phyloP scores from a whole-genome alignment of 805 yeast species.

The Candida vaughaniae region DNA sequence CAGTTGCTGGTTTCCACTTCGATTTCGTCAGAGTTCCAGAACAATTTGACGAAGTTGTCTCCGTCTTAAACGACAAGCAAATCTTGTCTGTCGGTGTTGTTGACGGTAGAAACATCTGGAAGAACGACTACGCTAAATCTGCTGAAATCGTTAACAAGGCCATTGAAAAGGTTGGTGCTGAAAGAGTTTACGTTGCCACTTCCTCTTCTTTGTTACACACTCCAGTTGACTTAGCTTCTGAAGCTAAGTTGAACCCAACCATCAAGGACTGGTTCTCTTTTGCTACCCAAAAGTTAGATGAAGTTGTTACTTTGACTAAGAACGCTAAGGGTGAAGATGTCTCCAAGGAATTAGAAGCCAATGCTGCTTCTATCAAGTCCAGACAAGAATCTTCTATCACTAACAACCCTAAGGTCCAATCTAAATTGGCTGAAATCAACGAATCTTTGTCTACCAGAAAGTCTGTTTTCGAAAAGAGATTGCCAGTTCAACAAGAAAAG shows the following conservation, averaged over 20 bases:
- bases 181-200: constrained; percentile 86
- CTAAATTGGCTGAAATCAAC: constrained; percentile 77
- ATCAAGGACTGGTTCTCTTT: constrained; percentile 98
- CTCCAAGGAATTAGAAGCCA: constrained; percentile 72
- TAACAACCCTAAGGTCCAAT: constrained; percentile 86
- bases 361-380: constrained; percentile 80
- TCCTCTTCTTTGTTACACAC: constrained; percentile 98
- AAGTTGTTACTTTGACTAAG: constrained; percentile 90
- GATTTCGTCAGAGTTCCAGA: constrained; percentile 96
- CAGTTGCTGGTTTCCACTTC: constrained; percentile 94
- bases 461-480: constrained; percentile 83
- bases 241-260: constrained; percentile 84
- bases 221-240: constrained; percentile 93
- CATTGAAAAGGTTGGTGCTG: constrained; percentile 78
- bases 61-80: constrained; percentile 67
- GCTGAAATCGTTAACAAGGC: constrained; percentile 79
- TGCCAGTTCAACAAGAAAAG: constrained; percentile 78
- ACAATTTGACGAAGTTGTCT: constrained; percentile 82
- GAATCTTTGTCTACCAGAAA: constrained; percentile 79
- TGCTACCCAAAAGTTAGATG: constrained; percentile 93
- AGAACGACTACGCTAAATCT: constrained; percentile 90
- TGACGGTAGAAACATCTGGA: constrained; percentile 99
- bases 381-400: constrained; percentile 87
- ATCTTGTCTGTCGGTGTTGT: constrained; percentile 93
- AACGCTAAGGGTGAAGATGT: constrained; percentile 83